phyloP scores from a whole-genome alignment of 352 stramenopile species.

The Pythium brachiatum region DNA sequence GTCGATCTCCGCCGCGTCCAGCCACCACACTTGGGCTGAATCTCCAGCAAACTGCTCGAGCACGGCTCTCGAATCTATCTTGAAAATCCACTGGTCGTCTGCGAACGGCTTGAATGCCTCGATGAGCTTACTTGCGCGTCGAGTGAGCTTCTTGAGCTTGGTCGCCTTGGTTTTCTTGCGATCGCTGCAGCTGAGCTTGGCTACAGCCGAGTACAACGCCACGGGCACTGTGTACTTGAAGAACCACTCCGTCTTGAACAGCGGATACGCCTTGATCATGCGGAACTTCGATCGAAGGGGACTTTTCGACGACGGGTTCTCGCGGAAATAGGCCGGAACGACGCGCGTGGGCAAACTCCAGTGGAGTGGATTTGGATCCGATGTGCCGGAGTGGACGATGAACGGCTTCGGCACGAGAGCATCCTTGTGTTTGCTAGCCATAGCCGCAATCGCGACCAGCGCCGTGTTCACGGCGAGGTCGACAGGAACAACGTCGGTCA shows the following conservation, averaged over 20 bases:
- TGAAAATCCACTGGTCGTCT: slow-evolving; percentile 77
- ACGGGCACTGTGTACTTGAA: slow-evolving; percentile 67
- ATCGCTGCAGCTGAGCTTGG: slow-evolving; percentile 47
- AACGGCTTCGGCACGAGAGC: slow-evolving; percentile 25
- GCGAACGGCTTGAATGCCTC: slow-evolving; percentile 85
- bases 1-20: slow-evolving; percentile 61
- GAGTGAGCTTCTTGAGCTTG: slow-evolving; percentile 63
- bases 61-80: slow-evolving; percentile 34
- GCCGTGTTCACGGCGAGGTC: slow-evolving; percentile 81
- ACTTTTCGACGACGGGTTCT: slow-evolving; percentile 54
- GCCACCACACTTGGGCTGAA: slow-evolving; percentile 40
- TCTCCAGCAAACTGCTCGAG: slow-evolving; percentile 23
- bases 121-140: slow-evolving; percentile 56
- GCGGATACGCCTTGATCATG: slow-evolving; percentile 72
- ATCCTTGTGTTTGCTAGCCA: slow-evolving; percentile 3
- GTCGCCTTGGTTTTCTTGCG: slow-evolving; percentile 54
- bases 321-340: slow-evolving; percentile 64
- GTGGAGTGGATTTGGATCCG: slow-evolving; percentile 73
- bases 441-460: slow-evolving; percentile 45
- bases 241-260: slow-evolving; percentile 80
- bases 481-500: slow-evolving; percentile 82
- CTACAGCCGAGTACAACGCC: slow-evolving; percentile 63
- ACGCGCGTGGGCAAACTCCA: slow-evolving; percentile 70
- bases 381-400: slow-evolving; percentile 76
- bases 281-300: slow-evolving; percentile 64